Evolutionary conservation across 306 rosid genomes (phyloP), one percentile per base, ranked within the genome.

Genomic region (Lathyrus tuberosus): DNA sequence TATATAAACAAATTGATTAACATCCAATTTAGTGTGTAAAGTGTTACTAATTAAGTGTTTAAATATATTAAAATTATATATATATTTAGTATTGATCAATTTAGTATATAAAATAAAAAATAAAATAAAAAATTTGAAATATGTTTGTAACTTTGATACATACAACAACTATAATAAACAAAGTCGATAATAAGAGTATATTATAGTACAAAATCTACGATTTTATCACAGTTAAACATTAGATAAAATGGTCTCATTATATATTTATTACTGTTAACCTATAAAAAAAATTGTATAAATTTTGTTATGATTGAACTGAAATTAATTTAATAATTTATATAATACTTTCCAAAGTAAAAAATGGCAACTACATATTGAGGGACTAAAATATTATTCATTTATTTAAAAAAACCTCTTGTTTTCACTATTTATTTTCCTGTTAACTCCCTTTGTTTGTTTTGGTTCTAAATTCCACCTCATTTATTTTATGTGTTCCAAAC

Each of bases 401-500:
- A 24, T 24, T 24, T 24, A 24, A 24, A 24, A 42, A 26, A 72
- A 68, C 67, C 64, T 48, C 71, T 73, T 73, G 73, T 67, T 76
- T 68, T 43, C 72, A 62, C 81, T 52, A 24, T 67, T 72, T 65
- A 52, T 70, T 75, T 70, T 65, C 59, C 76, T 62, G 61, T 74
- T 81, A 71, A 79, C 38, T 28, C 72, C 75, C 62, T 70, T 60
- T 47, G 80, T n/a, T n/a, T n/a, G n/a, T 67, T 75, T 81, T 72
- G 83, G 71, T 69, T 77, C 66, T 58, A 83, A 57, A 58, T 67
- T 61, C 70, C 82, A 56, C 84, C 75, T 83, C 71, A 74, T 58
- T 86, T 78, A 82, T 75, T 64, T 64, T 83, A 48, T 86, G 70
- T 80, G 81, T 67, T 67, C 87, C 84, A 75, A 70, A 80, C 44